Evolutionary conservation across 2,329 filamentous ascomycete genomes (phyloP).

Genomic region (Trichoderma sp.): DNA sequence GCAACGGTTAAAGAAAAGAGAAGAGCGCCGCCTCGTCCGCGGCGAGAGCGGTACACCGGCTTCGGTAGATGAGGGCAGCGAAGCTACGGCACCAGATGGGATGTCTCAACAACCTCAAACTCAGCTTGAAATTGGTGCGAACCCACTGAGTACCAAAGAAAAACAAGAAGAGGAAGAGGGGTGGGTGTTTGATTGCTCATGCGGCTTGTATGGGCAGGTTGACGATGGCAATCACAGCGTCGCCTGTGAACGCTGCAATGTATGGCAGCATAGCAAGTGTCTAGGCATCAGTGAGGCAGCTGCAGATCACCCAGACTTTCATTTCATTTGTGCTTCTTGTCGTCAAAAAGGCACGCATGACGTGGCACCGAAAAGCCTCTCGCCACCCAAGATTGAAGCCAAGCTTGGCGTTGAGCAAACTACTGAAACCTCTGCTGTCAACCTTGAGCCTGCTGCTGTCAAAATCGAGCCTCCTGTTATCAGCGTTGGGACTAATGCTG

Average conservation of each 20-base stretch:
- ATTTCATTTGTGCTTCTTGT: constrained; percentile 81
- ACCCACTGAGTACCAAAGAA: constrained; percentile 70
- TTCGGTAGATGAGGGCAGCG: constrained; percentile 68
- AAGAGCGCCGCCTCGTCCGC: constrained; percentile 76
- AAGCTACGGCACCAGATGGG: constrained; percentile 54
- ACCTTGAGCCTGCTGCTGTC: neutral
- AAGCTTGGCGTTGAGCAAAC: constrained; percentile 39
- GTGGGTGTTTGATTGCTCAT: constrained; percentile 95
- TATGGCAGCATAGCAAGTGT: constrained; percentile 97
- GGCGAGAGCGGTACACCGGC: constrained; percentile 79
- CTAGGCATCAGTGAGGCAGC: constrained; percentile 74
- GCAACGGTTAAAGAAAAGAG: constrained; percentile 79
- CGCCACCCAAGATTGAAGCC: neutral
- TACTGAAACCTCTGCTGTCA: neutral
- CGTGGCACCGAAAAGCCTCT: constrained; percentile 45
- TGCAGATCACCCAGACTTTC: constrained; percentile 81
- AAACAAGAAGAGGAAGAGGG: constrained; percentile 73
- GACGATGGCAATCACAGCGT: constrained; percentile 94
- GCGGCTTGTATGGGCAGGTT: constrained; percentile 85
- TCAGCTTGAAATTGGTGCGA: constrained; percentile 73
- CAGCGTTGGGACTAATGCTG: neutral
- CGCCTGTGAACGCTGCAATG: constrained; percentile 87
- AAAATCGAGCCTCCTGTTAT: neutral
- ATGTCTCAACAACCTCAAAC: constrained; percentile 71
- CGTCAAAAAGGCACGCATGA: constrained; percentile 65